phyloP scores from a whole-genome alignment of 768 basidiomycete species.

The Pseudohyphozyma bogoriensis region DNA sequence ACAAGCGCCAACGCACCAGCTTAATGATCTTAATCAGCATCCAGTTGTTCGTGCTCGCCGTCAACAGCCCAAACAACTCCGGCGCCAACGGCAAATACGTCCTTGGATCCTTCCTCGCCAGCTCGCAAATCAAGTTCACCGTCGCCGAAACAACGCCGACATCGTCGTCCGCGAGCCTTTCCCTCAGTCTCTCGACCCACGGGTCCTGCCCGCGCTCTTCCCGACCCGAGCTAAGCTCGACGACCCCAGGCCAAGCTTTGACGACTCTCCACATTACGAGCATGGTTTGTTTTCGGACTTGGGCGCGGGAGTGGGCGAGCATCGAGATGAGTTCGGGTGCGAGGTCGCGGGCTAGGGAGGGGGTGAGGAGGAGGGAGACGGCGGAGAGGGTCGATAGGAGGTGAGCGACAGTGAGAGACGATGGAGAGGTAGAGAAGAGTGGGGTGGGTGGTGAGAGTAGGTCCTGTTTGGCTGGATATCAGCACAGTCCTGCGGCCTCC shows the following conservation, averaged over 20 bases:
- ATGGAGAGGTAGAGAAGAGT: constrained; percentile 15
- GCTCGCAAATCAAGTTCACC: constrained; percentile 87
- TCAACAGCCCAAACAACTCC: constrained; percentile 81
- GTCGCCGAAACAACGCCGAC: constrained; percentile 72
- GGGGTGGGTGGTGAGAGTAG: constrained; percentile 40
- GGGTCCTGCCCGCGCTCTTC: constrained; percentile 47
- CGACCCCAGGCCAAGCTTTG: constrained; percentile 69
- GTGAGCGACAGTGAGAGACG: constrained; percentile 23
- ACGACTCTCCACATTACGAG: constrained; percentile 71
- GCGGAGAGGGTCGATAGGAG: constrained; percentile 36
- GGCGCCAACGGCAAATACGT: constrained; percentile 83
- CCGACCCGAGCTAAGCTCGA: constrained; percentile 50
- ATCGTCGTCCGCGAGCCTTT: constrained; percentile 41
- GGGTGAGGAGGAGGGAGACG: constrained; percentile 51
- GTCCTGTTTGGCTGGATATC: constrained; percentile 43
- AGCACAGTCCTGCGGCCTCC: neutral
- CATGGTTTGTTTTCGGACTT: constrained; percentile 82
- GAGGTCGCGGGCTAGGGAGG: constrained; percentile 84
- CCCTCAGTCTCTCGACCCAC: constrained; percentile 31
- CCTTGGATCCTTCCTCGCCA: constrained; percentile 65
- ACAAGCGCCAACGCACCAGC: constrained; percentile 60
- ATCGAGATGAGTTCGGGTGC: constrained; percentile 72
- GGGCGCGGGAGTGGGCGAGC: constrained; percentile 77
- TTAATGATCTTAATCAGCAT: constrained; percentile 99
- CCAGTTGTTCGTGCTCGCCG: constrained; percentile 95